phyloP scores from a whole-genome alignment of 345 rosid genomes.

The Ceriops zippeliana region DNA sequence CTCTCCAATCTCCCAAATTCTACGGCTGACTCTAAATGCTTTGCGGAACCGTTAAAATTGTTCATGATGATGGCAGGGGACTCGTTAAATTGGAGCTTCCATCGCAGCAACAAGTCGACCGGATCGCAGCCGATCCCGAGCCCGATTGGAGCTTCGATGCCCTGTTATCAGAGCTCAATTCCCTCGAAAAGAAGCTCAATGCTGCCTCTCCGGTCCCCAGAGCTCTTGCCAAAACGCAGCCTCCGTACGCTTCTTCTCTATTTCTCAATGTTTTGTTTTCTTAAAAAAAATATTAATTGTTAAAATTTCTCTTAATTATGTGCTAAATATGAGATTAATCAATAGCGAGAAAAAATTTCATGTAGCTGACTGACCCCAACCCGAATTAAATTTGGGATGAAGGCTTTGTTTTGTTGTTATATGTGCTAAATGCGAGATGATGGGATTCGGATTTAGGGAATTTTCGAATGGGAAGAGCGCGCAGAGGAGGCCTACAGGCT shows the following conservation, averaged over 20 bases:
- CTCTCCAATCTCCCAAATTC: too few relatives aligned
- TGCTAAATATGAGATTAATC: neutral
- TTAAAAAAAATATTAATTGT: neutral
- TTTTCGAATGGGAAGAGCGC: constrained; percentile 26
- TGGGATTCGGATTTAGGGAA: constrained; percentile 9
- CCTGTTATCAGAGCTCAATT: constrained; percentile 55
- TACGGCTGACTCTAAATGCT: too few relatives aligned
- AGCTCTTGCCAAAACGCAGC: constrained; percentile 42
- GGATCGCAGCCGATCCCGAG: constrained; percentile 61
- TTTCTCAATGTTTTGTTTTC: neutral
- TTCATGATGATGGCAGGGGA: constrained; percentile 42
- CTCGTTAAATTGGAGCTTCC: constrained; percentile 54
- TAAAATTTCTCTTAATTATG: neutral
- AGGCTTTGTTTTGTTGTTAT: too few relatives aligned
- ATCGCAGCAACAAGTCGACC: constrained; percentile 51
- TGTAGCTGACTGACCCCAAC: too few relatives aligned
- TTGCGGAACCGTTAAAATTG: too few relatives aligned
- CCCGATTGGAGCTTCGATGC: constrained; percentile 68
- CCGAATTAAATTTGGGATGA: too few relatives aligned
- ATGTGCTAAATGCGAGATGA: too few relatives aligned
- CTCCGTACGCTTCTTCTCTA: constrained; percentile 32
- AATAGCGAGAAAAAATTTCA: too few relatives aligned
- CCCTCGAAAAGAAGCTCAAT: constrained; percentile 60
- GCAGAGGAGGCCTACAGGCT: constrained; percentile 38
- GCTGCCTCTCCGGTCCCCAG: constrained; percentile 35